Conservation (phyloP, 2,329 filamentous ascomycete species). For the Aspergillus pseudonomiae region DNA sequence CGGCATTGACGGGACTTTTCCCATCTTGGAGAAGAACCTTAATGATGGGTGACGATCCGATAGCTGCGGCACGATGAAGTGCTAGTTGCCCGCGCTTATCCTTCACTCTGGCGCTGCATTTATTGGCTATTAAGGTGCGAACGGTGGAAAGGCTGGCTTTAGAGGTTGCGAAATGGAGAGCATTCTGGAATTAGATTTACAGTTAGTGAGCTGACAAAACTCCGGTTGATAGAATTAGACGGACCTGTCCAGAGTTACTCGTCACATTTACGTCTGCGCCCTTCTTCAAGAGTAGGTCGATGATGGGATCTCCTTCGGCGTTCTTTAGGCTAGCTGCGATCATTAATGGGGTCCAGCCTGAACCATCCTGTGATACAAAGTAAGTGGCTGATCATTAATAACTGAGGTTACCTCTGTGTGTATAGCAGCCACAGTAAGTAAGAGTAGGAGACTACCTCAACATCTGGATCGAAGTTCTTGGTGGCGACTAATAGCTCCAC, state of each 20-base stretch:
- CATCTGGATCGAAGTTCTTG: constrained; percentile 80
- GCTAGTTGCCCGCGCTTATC: constrained; percentile 89
- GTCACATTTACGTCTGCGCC: constrained; percentile 51
- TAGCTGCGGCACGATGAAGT: constrained; percentile 86
- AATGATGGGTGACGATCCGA: constrained; percentile 86
- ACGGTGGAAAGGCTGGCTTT: constrained; percentile 86
- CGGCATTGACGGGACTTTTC: constrained; percentile 78
- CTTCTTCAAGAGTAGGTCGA: constrained; percentile 50
- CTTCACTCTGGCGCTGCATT: constrained; percentile 77
- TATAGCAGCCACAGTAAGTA: neutral
- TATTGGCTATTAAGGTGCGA: constrained; percentile 72
- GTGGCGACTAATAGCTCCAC: constrained; percentile 70
- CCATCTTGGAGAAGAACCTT: constrained; percentile 74
- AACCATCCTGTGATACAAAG: constrained; percentile 43
- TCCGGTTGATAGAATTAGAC: neutral
- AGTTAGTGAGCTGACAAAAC: constrained; percentile 3
- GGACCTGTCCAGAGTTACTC: constrained; percentile 47
- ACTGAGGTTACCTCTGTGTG: neutral
- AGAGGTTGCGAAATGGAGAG: constrained; percentile 86
- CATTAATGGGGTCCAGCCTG: constrained; percentile 55
- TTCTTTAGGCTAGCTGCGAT: constrained; percentile 52
- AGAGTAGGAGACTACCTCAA: constrained; percentile 58
- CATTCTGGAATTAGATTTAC: constrained; percentile 60
- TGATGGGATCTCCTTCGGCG: constrained; percentile 47
- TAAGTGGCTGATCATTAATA: neutral